Evolutionary conservation across 2,329 filamentous ascomycete genomes (phyloP), one percentile per base, ranked within the genome.

Genomic region (Epichloe hybrida): DNA sequence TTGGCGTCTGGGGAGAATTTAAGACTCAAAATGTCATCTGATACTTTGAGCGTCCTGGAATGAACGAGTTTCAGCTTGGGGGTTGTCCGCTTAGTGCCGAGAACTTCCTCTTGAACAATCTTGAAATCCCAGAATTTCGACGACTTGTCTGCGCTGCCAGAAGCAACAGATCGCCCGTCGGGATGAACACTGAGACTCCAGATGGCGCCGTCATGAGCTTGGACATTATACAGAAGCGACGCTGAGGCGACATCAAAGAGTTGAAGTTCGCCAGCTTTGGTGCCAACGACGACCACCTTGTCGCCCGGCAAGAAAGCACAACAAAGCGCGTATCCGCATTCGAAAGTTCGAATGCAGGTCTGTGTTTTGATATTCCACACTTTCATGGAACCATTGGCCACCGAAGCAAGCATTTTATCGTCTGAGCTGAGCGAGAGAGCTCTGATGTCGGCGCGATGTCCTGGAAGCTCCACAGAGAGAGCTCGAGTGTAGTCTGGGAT

Each of bases 101-200:
- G 82, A 46, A 98, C 87, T 56, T 93, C 86, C 67, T 97, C 93
- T 61, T 97, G 89, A 0, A 96, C 81, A 52, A 98, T 86, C 63
- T 94, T 84, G 65, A 98, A 96, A 55, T 91, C 86, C 93, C 93
- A 98, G 68, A 98, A 97, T 68, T 95, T 97, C 60, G 87, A 89
- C 5, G 83, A 83, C 69, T 97, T 98, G 66, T 99, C 93, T 9
- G 91, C 93, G 61, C 90, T 94, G 44, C 93, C 94, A 8, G 89
- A 95, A 35, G 89, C 88, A 57, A 97, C 83, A 1, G 88, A 95
- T 56, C 86, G 86, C 27, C 93, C 94, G 59, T 97, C 89, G 0
- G 93, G 93, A 62, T 96, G 90, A 2, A 98, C 86, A 54, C 95
- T 84, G 43, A 99, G 72, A 27, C 89, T 85, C 94, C 94, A 98